Percentiles rank a stretch among this genome's conserved stretches.
Evolutionary conservation across 208 protist genomes (phyloP).

Genomic region (Angomonas ambiguus): DNA sequence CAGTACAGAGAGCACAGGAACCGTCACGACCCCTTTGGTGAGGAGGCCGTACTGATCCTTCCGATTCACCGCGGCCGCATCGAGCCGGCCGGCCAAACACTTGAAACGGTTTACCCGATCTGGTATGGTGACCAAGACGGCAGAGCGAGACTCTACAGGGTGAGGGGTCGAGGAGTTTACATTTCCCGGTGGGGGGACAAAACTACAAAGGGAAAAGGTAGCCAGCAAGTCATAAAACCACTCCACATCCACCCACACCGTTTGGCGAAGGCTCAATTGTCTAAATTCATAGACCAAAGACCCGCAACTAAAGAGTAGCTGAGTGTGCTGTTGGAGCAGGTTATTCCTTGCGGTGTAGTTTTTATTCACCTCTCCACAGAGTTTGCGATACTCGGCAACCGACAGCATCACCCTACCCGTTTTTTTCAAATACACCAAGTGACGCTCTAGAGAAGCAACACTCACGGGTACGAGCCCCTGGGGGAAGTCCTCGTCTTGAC

Average conservation of each 20-base stretch:
- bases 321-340: slow-evolving; percentile 58
- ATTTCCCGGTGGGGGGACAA: slow-evolving; percentile 12
- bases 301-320: slow-evolving; percentile 62
- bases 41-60: slow-evolving; percentile 1
- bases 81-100: too few relatives aligned
- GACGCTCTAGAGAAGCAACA: slow-evolving; percentile 23
- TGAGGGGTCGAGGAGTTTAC: too few relatives aligned
- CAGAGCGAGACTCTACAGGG: too few relatives aligned
- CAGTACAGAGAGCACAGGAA: not conserved
- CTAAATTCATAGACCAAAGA: slow-evolving; percentile 57
- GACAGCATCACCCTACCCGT: slow-evolving; percentile 55
- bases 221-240: slow-evolving; percentile 48
- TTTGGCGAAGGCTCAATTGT: slow-evolving; percentile 36
- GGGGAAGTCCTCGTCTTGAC: slow-evolving; percentile 63
- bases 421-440: slow-evolving; percentile 25
- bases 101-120: not conserved
- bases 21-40: not conserved
- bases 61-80: not conserved
- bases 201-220: slow-evolving; percentile 21
- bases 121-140: too few relatives aligned
- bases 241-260: slow-evolving; percentile 58
- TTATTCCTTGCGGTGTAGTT: slow-evolving; percentile 33
- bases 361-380: slow-evolving; percentile 38
- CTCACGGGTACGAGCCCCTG: slow-evolving; percentile 54
- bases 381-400: slow-evolving; percentile 48